A percentile compares a stretch with the other conserved stretches of the same genome.
Conservation (phyloP, 2,329 filamentous ascomycete species). For the Trichoderma koningiopsis region DNA sequence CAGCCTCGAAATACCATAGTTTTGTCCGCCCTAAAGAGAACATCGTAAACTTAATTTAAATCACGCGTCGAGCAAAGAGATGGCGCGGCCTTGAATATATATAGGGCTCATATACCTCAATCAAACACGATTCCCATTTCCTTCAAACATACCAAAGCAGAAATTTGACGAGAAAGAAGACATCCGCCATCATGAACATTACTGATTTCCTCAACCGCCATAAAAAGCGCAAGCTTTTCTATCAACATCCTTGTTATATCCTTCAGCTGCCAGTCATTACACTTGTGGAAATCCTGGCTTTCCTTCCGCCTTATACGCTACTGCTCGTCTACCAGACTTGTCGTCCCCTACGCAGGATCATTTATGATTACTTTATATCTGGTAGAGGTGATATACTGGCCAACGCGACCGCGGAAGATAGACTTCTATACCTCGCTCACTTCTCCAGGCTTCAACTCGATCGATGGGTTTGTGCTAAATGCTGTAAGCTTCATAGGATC, state of each 20-base stretch:
- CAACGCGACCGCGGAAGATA: neutral
- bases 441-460: neutral
- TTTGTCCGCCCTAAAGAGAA: no score
- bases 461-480: slow-evolving; percentile 9
- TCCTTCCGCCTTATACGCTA: neutral
- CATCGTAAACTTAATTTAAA: no score
- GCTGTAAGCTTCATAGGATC: neutral
- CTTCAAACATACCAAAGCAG: neutral
- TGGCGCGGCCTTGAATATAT: neutral
- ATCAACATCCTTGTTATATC: neutral
- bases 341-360: neutral
- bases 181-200: neutral
- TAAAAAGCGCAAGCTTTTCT: neutral
- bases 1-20: no score
- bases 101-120: neutral
- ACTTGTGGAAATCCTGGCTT: neutral
- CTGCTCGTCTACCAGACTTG: neutral
- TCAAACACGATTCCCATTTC: neutral
- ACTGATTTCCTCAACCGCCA: neutral
- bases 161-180: neutral
- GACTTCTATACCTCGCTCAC: neutral
- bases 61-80: no score
- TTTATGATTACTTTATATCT: neutral
- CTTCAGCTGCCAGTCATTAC: neutral
- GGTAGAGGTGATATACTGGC: neutral